Conservation (phyloP, 2,329 filamentous ascomycete species). For the Chrysoporthe cubensis region DNA sequence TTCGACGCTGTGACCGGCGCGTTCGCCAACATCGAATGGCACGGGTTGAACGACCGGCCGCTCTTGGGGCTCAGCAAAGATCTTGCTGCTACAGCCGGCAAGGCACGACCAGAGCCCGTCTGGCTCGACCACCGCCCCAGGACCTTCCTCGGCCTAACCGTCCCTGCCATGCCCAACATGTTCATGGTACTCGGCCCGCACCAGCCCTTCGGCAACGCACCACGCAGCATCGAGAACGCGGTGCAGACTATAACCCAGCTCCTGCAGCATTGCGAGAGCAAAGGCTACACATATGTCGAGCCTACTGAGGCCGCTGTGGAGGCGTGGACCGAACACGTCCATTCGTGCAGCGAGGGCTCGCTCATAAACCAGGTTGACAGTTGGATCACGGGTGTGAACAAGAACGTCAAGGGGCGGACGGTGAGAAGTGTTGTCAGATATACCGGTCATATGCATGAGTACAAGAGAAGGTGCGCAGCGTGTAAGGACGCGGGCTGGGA, state of each 20-base stretch:
- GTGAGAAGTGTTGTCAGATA: conserved; percentile 26
- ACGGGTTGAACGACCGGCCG: conserved; percentile 16
- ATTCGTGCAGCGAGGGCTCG: conserved; percentile 24
- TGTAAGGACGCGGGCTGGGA: conserved; percentile 6
- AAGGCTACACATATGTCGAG: conserved; percentile 20
- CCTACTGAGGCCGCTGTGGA: conserved; percentile 20
- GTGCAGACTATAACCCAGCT: conserved; percentile 21
- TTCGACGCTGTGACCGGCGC: conserved; percentile 35
- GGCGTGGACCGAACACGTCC: conserved; percentile 26
- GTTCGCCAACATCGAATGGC: conserved; percentile 27
- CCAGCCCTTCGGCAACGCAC: conserved; percentile 29
- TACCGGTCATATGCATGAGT: conserved; percentile 23
- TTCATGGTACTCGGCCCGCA: conserved; percentile 41
- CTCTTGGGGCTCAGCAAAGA: conserved; percentile 32
- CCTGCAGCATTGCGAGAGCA: conserved; percentile 9
- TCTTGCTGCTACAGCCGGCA: background rate
- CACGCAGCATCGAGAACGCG: conserved; percentile 28
- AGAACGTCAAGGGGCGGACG: conserved; percentile 18
- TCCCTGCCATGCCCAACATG: conserved; percentile 30
- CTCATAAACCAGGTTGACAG: conserved; percentile 29
- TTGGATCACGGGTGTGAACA: conserved; percentile 29
- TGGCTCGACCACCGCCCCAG: conserved; percentile 22
- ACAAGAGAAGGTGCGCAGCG: conserved; percentile 21
- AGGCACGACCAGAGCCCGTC: background rate
- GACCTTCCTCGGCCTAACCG: conserved; percentile 30